Conservation (phyloP, 495 filamentous ascomycete genomes). For the Tetracladium setigerum region DNA sequence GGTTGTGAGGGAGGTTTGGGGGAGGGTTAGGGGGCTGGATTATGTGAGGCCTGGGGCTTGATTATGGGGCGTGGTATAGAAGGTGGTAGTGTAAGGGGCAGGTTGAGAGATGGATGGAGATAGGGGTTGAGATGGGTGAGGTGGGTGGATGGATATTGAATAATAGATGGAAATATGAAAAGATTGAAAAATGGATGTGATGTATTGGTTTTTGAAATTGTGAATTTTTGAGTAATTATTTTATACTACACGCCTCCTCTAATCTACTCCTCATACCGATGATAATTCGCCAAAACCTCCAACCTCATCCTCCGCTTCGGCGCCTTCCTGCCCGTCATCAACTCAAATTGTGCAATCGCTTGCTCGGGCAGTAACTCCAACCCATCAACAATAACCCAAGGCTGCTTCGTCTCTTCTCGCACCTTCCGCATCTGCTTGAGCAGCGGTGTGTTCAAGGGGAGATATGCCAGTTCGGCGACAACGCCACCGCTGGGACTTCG, state of each 20-base stretch:
- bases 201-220: too few species aligned
- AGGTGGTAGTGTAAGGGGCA: too few species aligned
- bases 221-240: too few species aligned
- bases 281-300: constrained; percentile 50
- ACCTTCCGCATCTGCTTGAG: constrained; percentile 55
- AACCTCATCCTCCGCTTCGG: constrained; percentile 65
- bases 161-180: too few species aligned
- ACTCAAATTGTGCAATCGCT: constrained; percentile 75
- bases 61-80: constrained; percentile 5
- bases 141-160: too few species aligned
- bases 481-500: constrained; percentile 72
- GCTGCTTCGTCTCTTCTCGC: constrained; percentile 49
- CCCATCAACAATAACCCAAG: constrained; percentile 75
- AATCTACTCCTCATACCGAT: constrained; percentile 28
- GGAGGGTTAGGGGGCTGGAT: constrained; percentile 49
- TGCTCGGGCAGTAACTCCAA: constrained; percentile 74
- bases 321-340: constrained; percentile 77
- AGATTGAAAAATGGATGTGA: too few species aligned
- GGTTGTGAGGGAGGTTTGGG: constrained; percentile 62
- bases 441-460: constrained; percentile 64
- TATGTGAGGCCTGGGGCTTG: constrained; percentile 51
- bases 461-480: constrained; percentile 75
- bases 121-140: too few species aligned
- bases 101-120: too few species aligned
- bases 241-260: too few species aligned